Evolutionary conservation across 2,329 filamentous ascomycete species (phyloP), one percentile per base, ranked within the genome.

Genomic region (Trichoderma sp.): DNA sequence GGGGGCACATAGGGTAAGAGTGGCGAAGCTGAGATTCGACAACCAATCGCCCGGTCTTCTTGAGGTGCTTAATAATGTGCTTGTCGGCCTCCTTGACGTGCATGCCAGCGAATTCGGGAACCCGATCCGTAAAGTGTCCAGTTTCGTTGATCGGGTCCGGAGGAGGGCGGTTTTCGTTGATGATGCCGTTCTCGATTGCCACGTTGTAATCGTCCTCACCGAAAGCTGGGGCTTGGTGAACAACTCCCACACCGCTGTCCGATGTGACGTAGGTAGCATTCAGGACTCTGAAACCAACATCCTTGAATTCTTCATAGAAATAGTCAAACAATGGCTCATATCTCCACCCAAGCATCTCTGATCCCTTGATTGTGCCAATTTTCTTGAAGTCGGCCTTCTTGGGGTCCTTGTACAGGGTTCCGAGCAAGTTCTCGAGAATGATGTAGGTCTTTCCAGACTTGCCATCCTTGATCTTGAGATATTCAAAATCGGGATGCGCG

Each of bases 201-300:
- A 96, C 89, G 73, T 90, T 91, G 84, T 97, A 97, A 90, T 98
- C 95, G 73, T 97, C 95, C 81, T 97, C 93, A 87, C 95, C 95
- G 77, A 95, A 97, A 0, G 94, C 93, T 2, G 95, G 95, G 5
- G 95, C 88, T 80, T 97, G 94, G 80, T 98, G 95, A 56, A 98
- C 95, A 72, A 98, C 91, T 76, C 95, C 95, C 40, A 93, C 93
- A 89, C 95, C 95, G 76, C 93, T 94, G 70, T 96, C 94, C 35
- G 91, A 89, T 31, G 92, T 96, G 69, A 97, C 94, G 76, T 97
- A 97, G 7, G 86, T 89, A 47, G 92, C 95, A 73, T 92, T 94
- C 72, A 97, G 78, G 5, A 97, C 91, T 74, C 86, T 88, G 85
- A 97, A 97, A 4, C 89, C 93, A 70, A 88, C 80, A 68, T 96